Evolutionary conservation across 2,329 filamentous ascomycete genomes (phyloP).

Genomic region (Colletotrichum chrysophilum): DNA sequence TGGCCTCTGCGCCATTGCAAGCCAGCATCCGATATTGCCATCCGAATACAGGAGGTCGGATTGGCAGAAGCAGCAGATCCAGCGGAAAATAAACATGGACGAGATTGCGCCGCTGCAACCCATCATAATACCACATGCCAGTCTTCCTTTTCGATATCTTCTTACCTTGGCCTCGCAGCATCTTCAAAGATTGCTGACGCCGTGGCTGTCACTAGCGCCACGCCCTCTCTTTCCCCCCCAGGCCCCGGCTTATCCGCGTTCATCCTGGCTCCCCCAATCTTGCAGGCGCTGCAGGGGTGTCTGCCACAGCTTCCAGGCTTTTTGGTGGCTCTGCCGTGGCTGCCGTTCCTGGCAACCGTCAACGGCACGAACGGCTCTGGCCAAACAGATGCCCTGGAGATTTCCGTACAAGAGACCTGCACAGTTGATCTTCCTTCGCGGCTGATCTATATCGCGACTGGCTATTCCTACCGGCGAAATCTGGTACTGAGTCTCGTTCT

Average conservation of each 20-base stretch:
- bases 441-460: not conserved
- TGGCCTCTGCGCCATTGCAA: not conserved
- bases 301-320: conserved; percentile 1
- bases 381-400: not conserved
- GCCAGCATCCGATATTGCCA: not conserved
- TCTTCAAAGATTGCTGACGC: not conserved
- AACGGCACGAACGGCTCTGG: conserved; percentile 8
- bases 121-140: conserved; percentile 10
- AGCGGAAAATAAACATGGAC: not conserved
- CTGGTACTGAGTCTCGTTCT: not conserved
- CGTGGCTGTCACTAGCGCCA: not conserved
- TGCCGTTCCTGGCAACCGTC: conserved; percentile 9
- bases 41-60: not conserved
- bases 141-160: conserved; percentile 18
- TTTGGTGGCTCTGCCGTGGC: conserved; percentile 11
- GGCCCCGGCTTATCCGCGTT: conserved; percentile 3
- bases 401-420: not conserved
- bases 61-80: not conserved
- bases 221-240: not conserved
- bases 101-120: not conserved
- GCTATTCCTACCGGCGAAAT: not conserved
- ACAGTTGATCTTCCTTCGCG: not conserved
- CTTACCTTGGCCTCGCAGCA: not conserved
- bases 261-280: conserved; percentile 9
- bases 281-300: conserved; percentile 9